These are phyloP conservation scores for Irpex sp. DNA, from an alignment of 1,284 basidiomycete species.

Conservation along the genomic window DNA sequence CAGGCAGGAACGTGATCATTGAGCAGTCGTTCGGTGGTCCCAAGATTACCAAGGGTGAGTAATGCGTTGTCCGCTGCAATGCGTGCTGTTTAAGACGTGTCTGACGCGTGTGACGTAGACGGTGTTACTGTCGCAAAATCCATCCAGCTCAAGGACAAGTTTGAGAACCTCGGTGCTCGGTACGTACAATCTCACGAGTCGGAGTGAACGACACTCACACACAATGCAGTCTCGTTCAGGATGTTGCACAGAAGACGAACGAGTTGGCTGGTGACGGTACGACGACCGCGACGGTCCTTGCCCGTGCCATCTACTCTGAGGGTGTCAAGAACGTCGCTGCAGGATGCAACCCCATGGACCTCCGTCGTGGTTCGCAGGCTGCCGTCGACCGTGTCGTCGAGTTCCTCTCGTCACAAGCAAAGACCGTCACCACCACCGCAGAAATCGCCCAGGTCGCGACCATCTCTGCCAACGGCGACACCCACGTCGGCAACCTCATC, in stretches of 20 bases:
- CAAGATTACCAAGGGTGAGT: slow-evolving; percentile 92
- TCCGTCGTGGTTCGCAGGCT: slow-evolving; percentile 93
- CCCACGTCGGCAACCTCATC: slow-evolving; percentile 92
- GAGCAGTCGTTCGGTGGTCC: slow-evolving; percentile 97
- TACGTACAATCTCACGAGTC: slow-evolving; percentile 35
- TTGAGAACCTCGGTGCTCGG: slow-evolving; percentile 98
- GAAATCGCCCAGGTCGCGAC: slow-evolving; percentile 99
- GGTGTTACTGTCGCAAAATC: slow-evolving; percentile 98
- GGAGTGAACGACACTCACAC: slow-evolving; percentile 4
- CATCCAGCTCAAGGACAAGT: slow-evolving; percentile 95
- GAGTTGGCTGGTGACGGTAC: slow-evolving; percentile 98
- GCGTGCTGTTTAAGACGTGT: neutral
- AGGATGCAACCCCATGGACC: slow-evolving; percentile 99
- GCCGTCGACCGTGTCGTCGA: slow-evolving; percentile 95
- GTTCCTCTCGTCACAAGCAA: slow-evolving; percentile 87
- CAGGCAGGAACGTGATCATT: slow-evolving; percentile 97
- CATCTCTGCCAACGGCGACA: slow-evolving; percentile 97
- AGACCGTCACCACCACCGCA: slow-evolving; percentile 93
- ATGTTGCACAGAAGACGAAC: slow-evolving; percentile 96
- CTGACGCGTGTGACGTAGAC: slow-evolving; percentile 43
- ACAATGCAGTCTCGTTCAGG: slow-evolving; percentile 77
- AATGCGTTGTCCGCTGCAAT: slow-evolving; percentile 6
- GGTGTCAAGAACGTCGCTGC: slow-evolving; percentile 99
- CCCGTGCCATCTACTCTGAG: slow-evolving; percentile 96
- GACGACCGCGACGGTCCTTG: slow-evolving; percentile 96